Percentiles rank a stretch among this genome's conserved stretches.
phyloP scores from a whole-genome alignment of 371 early-diverging fungal genomes.

The Apophysomyces trapeziformis region DNA sequence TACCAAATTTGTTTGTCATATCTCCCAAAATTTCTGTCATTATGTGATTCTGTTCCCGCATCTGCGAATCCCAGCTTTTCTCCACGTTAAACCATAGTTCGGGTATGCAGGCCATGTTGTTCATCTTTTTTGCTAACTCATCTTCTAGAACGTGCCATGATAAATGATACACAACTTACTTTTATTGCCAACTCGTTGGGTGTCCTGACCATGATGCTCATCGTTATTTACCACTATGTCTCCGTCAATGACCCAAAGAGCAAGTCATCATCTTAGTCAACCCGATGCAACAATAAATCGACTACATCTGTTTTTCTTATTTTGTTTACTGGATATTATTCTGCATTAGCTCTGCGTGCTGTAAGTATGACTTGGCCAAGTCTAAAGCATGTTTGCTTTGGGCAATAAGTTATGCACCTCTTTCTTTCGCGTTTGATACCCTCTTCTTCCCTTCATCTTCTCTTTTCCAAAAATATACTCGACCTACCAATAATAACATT shows the following conservation, averaged over 20 bases:
- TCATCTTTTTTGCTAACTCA: background rate
- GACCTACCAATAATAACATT: no score
- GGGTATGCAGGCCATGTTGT: no score
- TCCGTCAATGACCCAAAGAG: conserved; percentile 46
- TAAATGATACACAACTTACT: conserved; percentile 60
- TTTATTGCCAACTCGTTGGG: conserved; percentile 62
- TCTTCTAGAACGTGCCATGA: conserved; percentile 32
- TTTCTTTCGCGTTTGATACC: background rate
- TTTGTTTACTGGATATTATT: conserved; percentile 4
- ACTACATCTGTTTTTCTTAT: background rate
- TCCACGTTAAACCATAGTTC: no score
- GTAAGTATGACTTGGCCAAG: conserved; percentile 3
- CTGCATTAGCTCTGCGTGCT: background rate
- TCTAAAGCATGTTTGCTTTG: background rate
- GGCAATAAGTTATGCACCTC: no score
- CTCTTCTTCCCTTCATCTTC: conserved; percentile 1
- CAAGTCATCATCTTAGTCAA: conserved; percentile 16
- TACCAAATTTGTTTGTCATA: no score
- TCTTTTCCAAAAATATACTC: background rate
- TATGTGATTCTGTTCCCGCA: no score
- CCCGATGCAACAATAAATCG: background rate
- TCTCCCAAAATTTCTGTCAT: no score
- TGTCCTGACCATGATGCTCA: conserved; percentile 60
- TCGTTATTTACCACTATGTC: conserved; percentile 62
- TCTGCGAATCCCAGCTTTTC: no score